Base-by-base conservation (phyloP, 495 filamentous ascomycete genomes). In the Lepidopterella palustris region DNA sequence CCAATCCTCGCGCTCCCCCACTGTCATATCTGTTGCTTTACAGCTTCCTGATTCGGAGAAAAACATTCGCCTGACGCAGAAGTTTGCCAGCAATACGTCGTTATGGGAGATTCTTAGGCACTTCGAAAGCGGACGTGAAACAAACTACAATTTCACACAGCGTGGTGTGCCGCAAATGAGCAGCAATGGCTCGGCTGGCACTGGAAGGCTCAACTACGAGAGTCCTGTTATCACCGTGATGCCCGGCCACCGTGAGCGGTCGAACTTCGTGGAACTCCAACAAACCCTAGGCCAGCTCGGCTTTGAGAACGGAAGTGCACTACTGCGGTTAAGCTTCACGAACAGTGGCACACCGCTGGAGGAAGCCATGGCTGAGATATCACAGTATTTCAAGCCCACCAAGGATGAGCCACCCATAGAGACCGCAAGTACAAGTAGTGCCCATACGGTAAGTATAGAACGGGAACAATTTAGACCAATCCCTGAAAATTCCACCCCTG, bases 201-300 rank as follows among this genome's bases (percentile, higher is more conserved):
- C 84, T 40, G 93, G 92, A 10, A 81, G 90, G 66, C 69, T 98
- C 50, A 87, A 86, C 70, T 95, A 95, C 65, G 89, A 96, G 74
- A 86, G 81, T 50, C 93, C 93, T 0, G 83, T 89, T n/a, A 68
- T 97, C 35, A 83, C 87, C 54, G 80, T 95, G 52, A 81, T 95
- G 77, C 87, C 84, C 10, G 57, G 56, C 13, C 64, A 67, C 39
- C 79, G 88, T 58, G 89, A 92, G 60, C 71, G 93, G 10, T 82
- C 83, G 5, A 83, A 77, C 0, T 87, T 97, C 65, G 78, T 78
- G 18, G 92, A 95, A 67, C 72, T 97, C 53, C 89, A 96, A 69
- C 92, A 92, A 76, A 90, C 87, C 0, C 70, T 97, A 26, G 83
- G 83, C n/a, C 87, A 95, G 66, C 73, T 96, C 28, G 93, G 93